Base-by-base conservation (phyloP, 2,329 filamentous ascomycete genomes). In the Aspergillus pseudoterreus region DNA sequence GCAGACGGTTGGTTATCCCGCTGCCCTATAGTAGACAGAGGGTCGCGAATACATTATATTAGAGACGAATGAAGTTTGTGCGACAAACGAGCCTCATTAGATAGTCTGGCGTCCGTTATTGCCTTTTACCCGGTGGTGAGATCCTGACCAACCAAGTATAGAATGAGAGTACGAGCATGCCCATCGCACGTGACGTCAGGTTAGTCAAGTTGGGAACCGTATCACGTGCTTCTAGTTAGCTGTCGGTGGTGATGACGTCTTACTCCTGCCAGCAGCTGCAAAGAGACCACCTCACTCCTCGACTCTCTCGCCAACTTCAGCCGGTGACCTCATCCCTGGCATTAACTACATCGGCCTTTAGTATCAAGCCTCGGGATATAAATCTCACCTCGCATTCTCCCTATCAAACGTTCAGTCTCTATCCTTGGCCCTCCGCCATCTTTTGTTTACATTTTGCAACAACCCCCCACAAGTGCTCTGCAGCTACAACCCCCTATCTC, bases 241-340 rank as follows among this genome's bases (percentile, higher is more conserved):
- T 55, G 50, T 30, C 21, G 49, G 54, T 50, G 44, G 52, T 57
- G 55, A 69, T 69, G 67, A 70, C 67, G 67, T 70, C 63, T 67
- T 64, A 51, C 53, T 57, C 62, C 50, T 55, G 56, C 44, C 52
- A 41, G 47, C n/a, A 54, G 56, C 52, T 63, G 54, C 49, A 60
- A 59, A 65, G 94, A 90, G 89, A 94, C 65, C 95, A 95, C 76
- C 73, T 88, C 70, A 83, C 92, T 54, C 59, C 22, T 56, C 27
- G 30, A 17, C 45, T 15, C 19, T 5, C 32, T 49, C 22, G 6
- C 14, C 12, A 30, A 24, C 50, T 36, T 14, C 41, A 10, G 30
- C 49, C 45, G 38, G 36, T 51, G 45, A 51, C 30, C 32, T 44
- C 45, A 51, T 51, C 43, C 27, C 43, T 42, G 11, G 24, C 21